These are phyloP conservation scores for Mrakia gelida DNA, from an alignment of 768 basidiomycete species.

Conservation along the genomic window DNA sequence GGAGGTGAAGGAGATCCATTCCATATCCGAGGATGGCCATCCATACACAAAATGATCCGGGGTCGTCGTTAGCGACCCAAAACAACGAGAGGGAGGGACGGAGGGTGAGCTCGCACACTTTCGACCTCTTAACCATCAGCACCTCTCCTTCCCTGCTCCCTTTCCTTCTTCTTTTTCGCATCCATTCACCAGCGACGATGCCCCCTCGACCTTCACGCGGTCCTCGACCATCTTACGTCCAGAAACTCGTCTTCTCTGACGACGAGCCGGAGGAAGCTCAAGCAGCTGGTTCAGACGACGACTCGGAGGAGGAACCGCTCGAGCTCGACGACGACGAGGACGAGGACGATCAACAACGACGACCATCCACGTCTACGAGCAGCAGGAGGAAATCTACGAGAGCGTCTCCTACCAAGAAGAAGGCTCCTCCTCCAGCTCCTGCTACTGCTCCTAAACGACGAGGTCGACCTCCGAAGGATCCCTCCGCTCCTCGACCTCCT, in stretches of 20 bases:
- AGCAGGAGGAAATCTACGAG: neutral
- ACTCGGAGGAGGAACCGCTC: neutral
- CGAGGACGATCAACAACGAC: neutral
- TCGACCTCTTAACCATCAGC: no score
- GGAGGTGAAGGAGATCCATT: conserved; percentile 21
- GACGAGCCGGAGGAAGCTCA: neutral
- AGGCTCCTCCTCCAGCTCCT: neutral
- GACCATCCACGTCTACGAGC: neutral
- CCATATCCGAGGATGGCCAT: conserved; percentile 31
- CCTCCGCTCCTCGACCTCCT: neutral
- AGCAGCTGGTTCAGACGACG: neutral
- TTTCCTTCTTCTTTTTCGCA: neutral
- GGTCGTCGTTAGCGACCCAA: neutral
- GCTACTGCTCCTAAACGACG: neutral
- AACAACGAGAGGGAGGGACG: neutral
- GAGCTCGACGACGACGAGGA: neutral
- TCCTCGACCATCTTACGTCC: neutral
- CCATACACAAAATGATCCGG: neutral
- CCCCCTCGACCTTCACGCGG: neutral
- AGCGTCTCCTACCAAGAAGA: neutral
- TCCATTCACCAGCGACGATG: neutral
- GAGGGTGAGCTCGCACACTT: neutral
- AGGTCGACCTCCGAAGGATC: neutral
- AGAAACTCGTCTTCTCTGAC: conserved; percentile 9
- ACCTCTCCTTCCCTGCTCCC: neutral